Conservation (phyloP, 192 early-diverging fungal species). For the Diversispora epigaea region DNA sequence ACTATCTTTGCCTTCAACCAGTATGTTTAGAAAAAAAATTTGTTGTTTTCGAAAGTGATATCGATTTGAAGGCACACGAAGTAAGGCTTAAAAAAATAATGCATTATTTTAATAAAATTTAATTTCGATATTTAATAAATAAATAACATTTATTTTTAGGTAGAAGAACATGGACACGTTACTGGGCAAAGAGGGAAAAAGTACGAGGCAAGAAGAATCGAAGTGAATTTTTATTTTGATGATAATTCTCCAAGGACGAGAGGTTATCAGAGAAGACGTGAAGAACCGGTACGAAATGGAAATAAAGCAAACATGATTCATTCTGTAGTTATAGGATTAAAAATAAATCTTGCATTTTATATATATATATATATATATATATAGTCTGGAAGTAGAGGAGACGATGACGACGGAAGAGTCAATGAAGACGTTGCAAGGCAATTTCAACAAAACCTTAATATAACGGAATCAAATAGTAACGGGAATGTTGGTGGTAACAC, state of each 20-base stretch:
- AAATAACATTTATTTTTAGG: conserved; percentile 22
- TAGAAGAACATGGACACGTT: conserved; percentile 42
- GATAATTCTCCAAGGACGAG: conserved; percentile 28
- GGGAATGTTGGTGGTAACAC: neutral
- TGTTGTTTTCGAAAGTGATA: conserved; percentile 88
- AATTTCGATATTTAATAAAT: conserved; percentile 1
- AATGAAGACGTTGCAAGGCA: neutral
- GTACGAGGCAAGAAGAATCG: conserved; percentile 39
- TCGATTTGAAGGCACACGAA: conserved; percentile 90
- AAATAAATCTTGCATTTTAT: neutral
- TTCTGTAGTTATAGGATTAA: neutral
- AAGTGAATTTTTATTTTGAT: conserved; percentile 31
- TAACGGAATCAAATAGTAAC: neutral
- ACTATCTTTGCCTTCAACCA: conserved; percentile 75
- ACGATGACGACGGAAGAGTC: neutral
- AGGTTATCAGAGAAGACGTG: conserved; percentile 19
- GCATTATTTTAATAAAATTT: conserved; percentile 36
- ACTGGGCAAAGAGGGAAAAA: conserved; percentile 39
- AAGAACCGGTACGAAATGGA: conserved; percentile 5
- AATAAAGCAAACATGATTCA: neutral
- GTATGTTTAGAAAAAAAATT: conserved; percentile 93
- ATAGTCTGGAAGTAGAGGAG: conserved; percentile 29
- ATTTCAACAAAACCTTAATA: conserved; percentile 2
- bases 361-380: conserved; percentile 6
- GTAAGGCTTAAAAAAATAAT: conserved; percentile 43